Conservation (phyloP, 192 early-diverging fungal species). For the Coemansia sp. region DNA sequence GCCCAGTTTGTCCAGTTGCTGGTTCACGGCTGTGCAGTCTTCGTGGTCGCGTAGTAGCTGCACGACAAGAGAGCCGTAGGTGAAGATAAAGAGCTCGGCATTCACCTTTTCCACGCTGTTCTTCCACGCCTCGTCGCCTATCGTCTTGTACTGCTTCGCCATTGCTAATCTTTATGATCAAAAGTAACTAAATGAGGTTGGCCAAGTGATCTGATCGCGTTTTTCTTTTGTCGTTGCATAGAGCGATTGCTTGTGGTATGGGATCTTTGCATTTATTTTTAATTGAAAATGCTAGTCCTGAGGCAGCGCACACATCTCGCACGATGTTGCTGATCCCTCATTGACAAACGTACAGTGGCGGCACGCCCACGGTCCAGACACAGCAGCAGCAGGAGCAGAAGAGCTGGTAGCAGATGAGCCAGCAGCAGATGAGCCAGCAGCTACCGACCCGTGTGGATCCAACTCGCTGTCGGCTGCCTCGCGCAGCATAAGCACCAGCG, state of each 20-base stretch:
- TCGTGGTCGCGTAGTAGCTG: constrained; percentile 94
- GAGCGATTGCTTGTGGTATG: too few species aligned
- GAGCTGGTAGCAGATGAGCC: too few species aligned
- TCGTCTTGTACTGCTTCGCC: constrained; percentile 70
- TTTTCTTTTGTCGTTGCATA: too few species aligned
- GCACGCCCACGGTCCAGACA: constrained; percentile 25
- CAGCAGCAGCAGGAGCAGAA: not conserved
- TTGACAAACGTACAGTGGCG: constrained; percentile 52
- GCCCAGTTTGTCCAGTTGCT: constrained; percentile 98
- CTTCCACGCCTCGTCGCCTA: constrained; percentile 98
- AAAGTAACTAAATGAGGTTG: too few species aligned
- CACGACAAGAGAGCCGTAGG: constrained; percentile 95
- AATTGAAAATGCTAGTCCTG: constrained; percentile 7
- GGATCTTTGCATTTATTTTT: too few species aligned
- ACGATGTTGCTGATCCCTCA: constrained; percentile 17
- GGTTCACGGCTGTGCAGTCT: constrained; percentile 90
- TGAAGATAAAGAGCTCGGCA: constrained; percentile 95
- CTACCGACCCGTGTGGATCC: not conserved
- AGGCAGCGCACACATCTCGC: constrained; percentile 51
- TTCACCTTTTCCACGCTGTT: constrained; percentile 93
- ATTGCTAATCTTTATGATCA: constrained; percentile 7
- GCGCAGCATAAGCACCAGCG: constrained; percentile 34
- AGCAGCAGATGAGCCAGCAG: too few species aligned
- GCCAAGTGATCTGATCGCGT: too few species aligned
- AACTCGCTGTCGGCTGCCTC: constrained; percentile 38